Evolutionary conservation across 176 grass and related monocot genomes (phyloP), one percentile per base, ranked within the genome.

Genomic region (Oryza coarctata): DNA sequence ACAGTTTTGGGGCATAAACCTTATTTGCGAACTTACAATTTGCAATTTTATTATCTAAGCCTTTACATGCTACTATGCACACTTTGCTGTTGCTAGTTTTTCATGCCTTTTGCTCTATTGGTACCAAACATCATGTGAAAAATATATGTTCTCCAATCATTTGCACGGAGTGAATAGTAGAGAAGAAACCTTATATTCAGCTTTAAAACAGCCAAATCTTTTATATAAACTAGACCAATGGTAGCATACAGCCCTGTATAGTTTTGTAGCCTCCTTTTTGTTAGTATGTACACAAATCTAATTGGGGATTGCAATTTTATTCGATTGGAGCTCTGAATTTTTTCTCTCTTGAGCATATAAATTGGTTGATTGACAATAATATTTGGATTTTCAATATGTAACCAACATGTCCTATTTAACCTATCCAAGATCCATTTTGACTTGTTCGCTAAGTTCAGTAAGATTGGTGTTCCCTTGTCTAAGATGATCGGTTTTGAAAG

Each of bases 351-450:
- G 10, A 64, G 39, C n/a, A 17, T 28, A 71, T 28, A 71, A 60
- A 60, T 55, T 63, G 14, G 18, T 63, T 71, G 18, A 71, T 15
- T 71, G 9, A 40, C 52, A 80, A 73, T 6, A 49, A 25, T 50
- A 9, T 30, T 60, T 1, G n/a, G 18, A 76, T 82, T 82, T 61
- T 74, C 12, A 78, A 71, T 65, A 72, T 64, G 25, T 63, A 40
- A 40, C 31, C 22, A 41, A 13, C 25, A 39, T 34, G 31, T 71
- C 61, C n/a, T 35, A 26, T 33, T 22, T n/a, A 34, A 23, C 18
- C 17, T 17, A 73, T 47, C 8, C 43, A 12, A 58, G 30, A 1
- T 75, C 72, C 20, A 33, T 31, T 27, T 39, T 47, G 29, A 71
- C 14, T 70, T 55, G 70, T 61, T 28, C 14, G 34, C 71, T 77